Base-by-base conservation (phyloP, 2,329 filamentous ascomycete genomes). In the Aciculosporium take region DNA sequence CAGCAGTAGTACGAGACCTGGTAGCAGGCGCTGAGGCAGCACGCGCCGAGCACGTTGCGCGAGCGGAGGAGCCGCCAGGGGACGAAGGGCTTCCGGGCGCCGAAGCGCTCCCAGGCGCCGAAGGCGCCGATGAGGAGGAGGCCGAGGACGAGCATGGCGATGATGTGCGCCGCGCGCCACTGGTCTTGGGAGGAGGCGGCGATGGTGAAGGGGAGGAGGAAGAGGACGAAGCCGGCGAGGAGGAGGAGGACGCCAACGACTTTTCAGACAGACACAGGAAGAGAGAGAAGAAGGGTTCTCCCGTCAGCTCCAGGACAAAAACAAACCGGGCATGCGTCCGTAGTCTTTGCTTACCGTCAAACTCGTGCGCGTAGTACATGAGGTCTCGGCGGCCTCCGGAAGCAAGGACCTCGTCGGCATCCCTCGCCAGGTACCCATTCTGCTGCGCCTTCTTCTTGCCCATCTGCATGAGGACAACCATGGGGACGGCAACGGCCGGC, bases 161-260 rank as follows among this genome's bases (percentile, higher is more conserved):
- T 70, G 51, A 79, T 75, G 47, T 69, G 67, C 32, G 55, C 60
- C 0, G 68, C 65, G 18, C 56, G 56, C 73, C 73, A 78, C 8
- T 65, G 68, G 33, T 68, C 54, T 12, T 65, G 66, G 0, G 69
- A 66, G 2, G 55, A 51, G 7, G 50, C 47, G 15, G 70, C 67
- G 12, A 84, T 63, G 4, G 68, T 79, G 52, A 84, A 75, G 0
- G 80, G 79, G 0, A 84, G 67, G 12, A 84, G 58, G 51, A 84
- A 77, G 13, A 79, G 54, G 2, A 68, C 65, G 17, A 79, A 65
- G 5, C 76, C 78, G 4, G 58, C 62, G 4, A 69, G 66, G 49
- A 81, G 68, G 5, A 81, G 57, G 23, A 79, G 43, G 24, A 79
- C 65, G 1, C 77, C 76, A 3, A 71, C 46, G 4, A 68, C 58